These are phyloP conservation scores for Creolimax fragrantissima DNA, from an alignment of 78 protist species.

Conservation along the genomic window DNA sequence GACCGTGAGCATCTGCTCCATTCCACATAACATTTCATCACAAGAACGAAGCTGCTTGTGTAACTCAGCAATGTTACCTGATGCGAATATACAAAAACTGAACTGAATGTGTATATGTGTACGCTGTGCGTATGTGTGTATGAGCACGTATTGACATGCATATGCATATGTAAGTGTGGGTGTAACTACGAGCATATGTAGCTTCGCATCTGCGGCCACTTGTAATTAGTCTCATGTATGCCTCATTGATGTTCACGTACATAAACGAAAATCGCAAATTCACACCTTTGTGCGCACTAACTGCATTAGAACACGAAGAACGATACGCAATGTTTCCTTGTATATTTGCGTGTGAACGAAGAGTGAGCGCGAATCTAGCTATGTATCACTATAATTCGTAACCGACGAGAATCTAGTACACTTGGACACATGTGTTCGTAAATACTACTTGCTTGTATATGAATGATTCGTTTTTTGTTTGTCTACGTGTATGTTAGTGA, in stretches of 20 bases:
- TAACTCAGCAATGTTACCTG: neutral
- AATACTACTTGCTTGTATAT: no score
- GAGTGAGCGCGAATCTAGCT: no score
- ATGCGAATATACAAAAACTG: neutral
- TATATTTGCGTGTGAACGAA: no score
- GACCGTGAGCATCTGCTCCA: neutral
- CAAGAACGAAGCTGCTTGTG: neutral
- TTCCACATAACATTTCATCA: neutral
- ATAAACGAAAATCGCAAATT: no score
- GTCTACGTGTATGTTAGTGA: no score
- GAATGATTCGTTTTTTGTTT: no score
- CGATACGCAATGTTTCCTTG: no score
- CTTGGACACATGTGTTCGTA: no score
- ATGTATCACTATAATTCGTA: neutral
- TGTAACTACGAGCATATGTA: neutral
- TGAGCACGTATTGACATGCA: neutral
- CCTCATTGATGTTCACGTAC: no score
- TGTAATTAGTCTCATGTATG: no score
- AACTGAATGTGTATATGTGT: neutral
- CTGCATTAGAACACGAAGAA: no score
- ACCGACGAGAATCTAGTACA: neutral
- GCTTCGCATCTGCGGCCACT: neutral
- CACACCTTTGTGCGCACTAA: no score
- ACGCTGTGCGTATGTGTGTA: neutral
- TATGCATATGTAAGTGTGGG: neutral